Evolutionary conservation across 2,329 filamentous ascomycete genomes (phyloP).

Genomic region (Pseudogymnoascus sp.): DNA sequence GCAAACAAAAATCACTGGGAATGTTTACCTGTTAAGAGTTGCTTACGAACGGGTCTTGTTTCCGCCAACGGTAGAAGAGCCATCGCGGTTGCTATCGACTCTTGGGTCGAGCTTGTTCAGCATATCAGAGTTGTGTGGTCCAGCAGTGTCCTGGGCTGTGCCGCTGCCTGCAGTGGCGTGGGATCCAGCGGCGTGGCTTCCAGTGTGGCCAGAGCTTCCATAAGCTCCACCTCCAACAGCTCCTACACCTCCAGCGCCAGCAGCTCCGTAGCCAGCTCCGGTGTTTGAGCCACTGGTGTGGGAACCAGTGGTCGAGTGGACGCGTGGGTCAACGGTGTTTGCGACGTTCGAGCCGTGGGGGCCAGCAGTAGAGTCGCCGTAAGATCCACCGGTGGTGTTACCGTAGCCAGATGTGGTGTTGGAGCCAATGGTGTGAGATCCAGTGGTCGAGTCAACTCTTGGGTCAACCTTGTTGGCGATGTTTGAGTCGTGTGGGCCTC

Average conservation of each 20-base stretch:
- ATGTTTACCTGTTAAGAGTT: conserved; percentile 3
- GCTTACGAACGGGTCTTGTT: conserved; percentile 39
- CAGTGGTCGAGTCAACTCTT: conserved; percentile 24
- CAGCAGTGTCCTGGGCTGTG: conserved; percentile 37
- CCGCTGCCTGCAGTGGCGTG: conserved; percentile 26
- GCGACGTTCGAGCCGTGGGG: conserved; percentile 20
- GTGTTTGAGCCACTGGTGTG: conserved; percentile 15
- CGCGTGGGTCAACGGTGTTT: conserved; percentile 44
- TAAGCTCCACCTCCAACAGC: conserved; percentile 10
- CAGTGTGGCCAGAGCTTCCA: conserved; percentile 5
- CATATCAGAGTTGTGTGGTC: conserved; percentile 44
- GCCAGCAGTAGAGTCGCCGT: conserved; percentile 10
- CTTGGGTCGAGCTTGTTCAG: conserved; percentile 45
- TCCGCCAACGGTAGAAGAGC: conserved; percentile 44
- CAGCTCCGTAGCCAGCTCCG: conserved; percentile 12
- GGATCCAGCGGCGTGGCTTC: conserved; percentile 10
- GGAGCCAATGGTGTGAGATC: not conserved
- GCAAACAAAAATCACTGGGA: conserved; percentile 12
- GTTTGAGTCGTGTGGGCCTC: conserved; percentile 31
- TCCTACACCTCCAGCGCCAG: conserved; percentile 9
- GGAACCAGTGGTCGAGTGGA: conserved; percentile 41
- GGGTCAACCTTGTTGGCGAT: conserved; percentile 33
- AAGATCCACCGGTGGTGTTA: too few species aligned
- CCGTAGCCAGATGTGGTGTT: not conserved
- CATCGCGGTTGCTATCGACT: conserved; percentile 39